phyloP scores from a whole-genome alignment of 2,329 filamentous ascomycete genomes.

The Calonectria montana region DNA sequence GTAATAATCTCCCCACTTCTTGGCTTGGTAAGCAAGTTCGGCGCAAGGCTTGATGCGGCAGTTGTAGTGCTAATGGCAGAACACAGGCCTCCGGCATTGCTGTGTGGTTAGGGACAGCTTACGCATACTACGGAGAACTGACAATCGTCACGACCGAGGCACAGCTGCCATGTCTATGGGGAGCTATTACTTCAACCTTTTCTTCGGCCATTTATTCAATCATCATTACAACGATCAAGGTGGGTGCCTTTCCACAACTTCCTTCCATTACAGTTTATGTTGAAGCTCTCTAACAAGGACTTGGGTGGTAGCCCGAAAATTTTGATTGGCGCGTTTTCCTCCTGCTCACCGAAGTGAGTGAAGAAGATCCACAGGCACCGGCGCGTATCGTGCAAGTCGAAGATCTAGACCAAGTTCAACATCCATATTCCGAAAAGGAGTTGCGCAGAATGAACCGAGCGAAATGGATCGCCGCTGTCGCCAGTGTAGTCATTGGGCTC shows the following conservation, averaged over 20 bases:
- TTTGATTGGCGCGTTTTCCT: slow-evolving; percentile 23
- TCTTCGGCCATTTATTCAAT: slow-evolving; percentile 21
- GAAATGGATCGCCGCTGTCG: slow-evolving; percentile 4
- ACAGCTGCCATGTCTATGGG: slow-evolving; percentile 22
- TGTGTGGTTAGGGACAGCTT: slow-evolving; percentile 15
- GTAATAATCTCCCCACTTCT: slow-evolving; percentile 20
- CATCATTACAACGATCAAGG: slow-evolving; percentile 19
- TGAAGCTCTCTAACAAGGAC: neutral
- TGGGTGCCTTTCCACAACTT: neutral
- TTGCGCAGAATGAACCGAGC: slow-evolving; percentile 17
- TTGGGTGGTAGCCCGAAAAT: neutral
- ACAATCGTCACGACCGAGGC: slow-evolving; percentile 17
- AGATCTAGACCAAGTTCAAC: slow-evolving; percentile 19
- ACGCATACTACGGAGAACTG: slow-evolving; percentile 21
- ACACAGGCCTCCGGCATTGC: slow-evolving; percentile 13
- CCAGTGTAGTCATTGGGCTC: slow-evolving; percentile 13
- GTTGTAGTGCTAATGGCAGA: neutral
- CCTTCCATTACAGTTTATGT: accelerated
- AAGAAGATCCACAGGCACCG: slow-evolving; percentile 3
- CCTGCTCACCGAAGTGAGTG: slow-evolving; percentile 13
- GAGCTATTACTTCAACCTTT: slow-evolving; percentile 18
- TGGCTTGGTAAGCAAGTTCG: slow-evolving; percentile 2
- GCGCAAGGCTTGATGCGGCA: neutral
- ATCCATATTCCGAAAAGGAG: slow-evolving; percentile 18
- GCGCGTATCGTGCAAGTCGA: slow-evolving; percentile 14